Evolutionary conservation across 805 yeast species (phyloP).

Genomic region (Schwanniomyces occidentalis): DNA sequence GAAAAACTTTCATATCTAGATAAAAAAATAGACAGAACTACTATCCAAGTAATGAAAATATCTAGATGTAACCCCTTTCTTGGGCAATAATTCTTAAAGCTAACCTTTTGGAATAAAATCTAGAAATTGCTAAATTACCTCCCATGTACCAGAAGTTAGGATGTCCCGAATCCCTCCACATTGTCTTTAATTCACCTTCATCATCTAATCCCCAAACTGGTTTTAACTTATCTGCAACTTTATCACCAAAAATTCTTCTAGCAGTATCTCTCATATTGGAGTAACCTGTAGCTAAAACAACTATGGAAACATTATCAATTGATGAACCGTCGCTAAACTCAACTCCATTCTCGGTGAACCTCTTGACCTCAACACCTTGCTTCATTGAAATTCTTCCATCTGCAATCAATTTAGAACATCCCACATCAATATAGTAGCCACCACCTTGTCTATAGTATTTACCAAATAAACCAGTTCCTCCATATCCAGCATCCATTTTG

Average conservation of each 20-base stretch:
- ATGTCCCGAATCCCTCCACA: constrained; percentile 42
- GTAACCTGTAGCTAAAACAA: constrained; percentile 48
- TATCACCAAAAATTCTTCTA: constrained; percentile 35
- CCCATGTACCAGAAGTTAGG: constrained; percentile 43
- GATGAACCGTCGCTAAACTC: constrained; percentile 39
- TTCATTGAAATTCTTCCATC: constrained; percentile 40
- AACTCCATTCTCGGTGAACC: constrained; percentile 39
- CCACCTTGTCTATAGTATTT: constrained; percentile 43
- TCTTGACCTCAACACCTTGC: constrained; percentile 32
- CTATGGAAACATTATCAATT: constrained; percentile 33
- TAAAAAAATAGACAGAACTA: no score
- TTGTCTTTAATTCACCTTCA: constrained; percentile 42
- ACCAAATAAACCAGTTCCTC: constrained; percentile 44
- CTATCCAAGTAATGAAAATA: no score
- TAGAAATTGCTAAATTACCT: constrained; percentile 40
- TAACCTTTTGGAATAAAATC: constrained; percentile 38
- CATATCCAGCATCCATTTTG: constrained; percentile 43
- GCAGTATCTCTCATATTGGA: constrained; percentile 44
- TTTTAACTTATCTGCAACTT: constrained; percentile 33
- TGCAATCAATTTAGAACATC: constrained; percentile 39
- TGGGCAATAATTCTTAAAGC: constrained; percentile 43
- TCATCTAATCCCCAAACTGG: constrained; percentile 45
- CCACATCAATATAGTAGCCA: constrained; percentile 49
- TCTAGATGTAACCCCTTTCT: constrained; percentile 5
- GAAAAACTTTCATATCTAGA: no score